phyloP scores from a whole-genome alignment of 2,329 filamentous ascomycete species.

The Claviceps sp. region DNA sequence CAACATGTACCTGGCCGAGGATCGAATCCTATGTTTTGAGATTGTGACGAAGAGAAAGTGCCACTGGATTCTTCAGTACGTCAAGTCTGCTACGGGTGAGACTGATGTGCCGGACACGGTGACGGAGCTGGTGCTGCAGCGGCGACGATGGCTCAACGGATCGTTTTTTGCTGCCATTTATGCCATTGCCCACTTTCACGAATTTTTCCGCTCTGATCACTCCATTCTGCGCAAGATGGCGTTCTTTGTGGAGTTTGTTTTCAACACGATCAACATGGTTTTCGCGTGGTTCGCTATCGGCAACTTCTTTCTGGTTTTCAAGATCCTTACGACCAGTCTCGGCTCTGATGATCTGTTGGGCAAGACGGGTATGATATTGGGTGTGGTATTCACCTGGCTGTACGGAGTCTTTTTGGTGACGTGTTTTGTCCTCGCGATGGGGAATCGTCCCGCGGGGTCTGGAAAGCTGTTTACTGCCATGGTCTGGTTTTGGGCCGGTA shows the following conservation, averaged over 20 bases:
- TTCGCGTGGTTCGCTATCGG: constrained; percentile 98
- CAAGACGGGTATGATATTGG: constrained; percentile 62
- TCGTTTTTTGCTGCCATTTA: constrained; percentile 98
- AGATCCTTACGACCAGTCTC: constrained; percentile 82
- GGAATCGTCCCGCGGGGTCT: constrained; percentile 87
- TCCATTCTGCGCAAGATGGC: constrained; percentile 75
- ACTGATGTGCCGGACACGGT: constrained; percentile 93
- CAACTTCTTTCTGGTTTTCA: constrained; percentile 98
- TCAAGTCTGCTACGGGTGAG: constrained; percentile 93
- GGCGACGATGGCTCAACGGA: constrained; percentile 93
- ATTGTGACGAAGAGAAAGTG: constrained; percentile 95
- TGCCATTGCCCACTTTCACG: constrained; percentile 85
- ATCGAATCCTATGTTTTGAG: constrained; percentile 98
- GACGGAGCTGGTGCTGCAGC: constrained; percentile 87
- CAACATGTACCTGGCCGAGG: constrained; percentile 98
- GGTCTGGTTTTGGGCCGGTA: constrained; percentile 95
- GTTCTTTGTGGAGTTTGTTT: constrained; percentile 85
- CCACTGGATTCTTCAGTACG: constrained; percentile 94
- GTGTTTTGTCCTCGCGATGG: constrained; percentile 88
- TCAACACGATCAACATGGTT: constrained; percentile 92
- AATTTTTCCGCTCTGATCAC: constrained; percentile 90
- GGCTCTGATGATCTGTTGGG: constrained; percentile 57
- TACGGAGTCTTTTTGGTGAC: constrained; percentile 86
- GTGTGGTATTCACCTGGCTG: constrained; percentile 88
- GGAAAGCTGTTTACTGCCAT: constrained; percentile 91